Percentiles rank a stretch among this genome's conserved stretches.
Evolutionary conservation across 2,329 filamentous ascomycete genomes (phyloP).

Genomic region (Hortaea sp.): DNA sequence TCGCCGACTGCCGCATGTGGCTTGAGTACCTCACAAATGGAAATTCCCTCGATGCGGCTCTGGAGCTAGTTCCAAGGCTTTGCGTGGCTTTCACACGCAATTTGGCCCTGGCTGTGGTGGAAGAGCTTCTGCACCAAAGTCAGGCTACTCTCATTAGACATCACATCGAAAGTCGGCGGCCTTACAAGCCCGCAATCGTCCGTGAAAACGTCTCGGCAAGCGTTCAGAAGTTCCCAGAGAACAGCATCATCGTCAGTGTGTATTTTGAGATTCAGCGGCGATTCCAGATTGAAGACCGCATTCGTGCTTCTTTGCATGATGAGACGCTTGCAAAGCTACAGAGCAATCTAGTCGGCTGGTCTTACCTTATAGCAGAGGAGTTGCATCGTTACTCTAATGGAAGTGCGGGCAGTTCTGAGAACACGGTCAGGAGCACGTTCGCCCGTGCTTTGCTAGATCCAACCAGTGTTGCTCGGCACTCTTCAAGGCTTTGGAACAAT

Average conservation of each 20-base stretch:
- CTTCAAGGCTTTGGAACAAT: slow-evolving; percentile 15
- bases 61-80: slow-evolving; percentile 26
- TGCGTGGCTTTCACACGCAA: slow-evolving; percentile 32
- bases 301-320: slow-evolving; percentile 52
- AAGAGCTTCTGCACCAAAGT: slow-evolving; percentile 56
- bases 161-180: slow-evolving; percentile 51
- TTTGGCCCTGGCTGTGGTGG: slow-evolving; percentile 32
- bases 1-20: slow-evolving; percentile 54
- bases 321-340: neutral
- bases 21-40: slow-evolving; percentile 53
- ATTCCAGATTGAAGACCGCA: slow-evolving; percentile 69
- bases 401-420: slow-evolving; percentile 13
- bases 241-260: slow-evolving; percentile 64
- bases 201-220: slow-evolving; percentile 52
- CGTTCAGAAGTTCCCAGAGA: slow-evolving; percentile 58
- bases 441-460: slow-evolving; percentile 28
- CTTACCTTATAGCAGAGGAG: slow-evolving; percentile 48
- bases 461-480: slow-evolving; percentile 26
- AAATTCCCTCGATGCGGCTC: slow-evolving; percentile 24
- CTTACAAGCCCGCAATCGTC: slow-evolving; percentile 58
- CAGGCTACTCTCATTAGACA: slow-evolving; percentile 56
- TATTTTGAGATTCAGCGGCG: slow-evolving; percentile 66
- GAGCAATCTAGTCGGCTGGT: slow-evolving; percentile 37
- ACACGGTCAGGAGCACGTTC: slow-evolving; percentile 36
- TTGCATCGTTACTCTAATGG: slow-evolving; percentile 32